A percentile compares a stretch with the other conserved stretches of the same genome.
Evolutionary conservation across 2,329 filamentous ascomycete species (phyloP).

Genomic region (Drechslera avenae): DNA sequence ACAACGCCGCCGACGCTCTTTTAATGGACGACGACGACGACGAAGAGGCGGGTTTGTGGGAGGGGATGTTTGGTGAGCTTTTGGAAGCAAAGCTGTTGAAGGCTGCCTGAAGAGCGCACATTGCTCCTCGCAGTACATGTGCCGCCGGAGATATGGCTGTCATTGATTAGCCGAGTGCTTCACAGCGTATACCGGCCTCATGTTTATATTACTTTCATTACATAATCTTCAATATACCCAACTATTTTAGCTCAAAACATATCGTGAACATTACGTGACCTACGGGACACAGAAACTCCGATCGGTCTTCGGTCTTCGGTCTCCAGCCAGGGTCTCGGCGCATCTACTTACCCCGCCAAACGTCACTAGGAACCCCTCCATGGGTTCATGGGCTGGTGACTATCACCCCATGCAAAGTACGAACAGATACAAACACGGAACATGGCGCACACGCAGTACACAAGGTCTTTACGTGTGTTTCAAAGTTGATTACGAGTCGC

Average conservation of each 20-base stretch:
- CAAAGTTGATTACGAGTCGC: neutral
- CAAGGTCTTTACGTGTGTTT: neutral
- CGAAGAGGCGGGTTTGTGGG: conserved; percentile 34
- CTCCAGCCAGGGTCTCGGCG: neutral
- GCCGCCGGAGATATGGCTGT: neutral
- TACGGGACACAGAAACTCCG: neutral
- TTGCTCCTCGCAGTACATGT: neutral
- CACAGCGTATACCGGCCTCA: too few species aligned
- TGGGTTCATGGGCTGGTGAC: conserved; percentile 6
- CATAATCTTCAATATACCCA: conserved; percentile 1
- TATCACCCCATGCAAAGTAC: neutral
- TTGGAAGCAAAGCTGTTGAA: conserved; percentile 36
- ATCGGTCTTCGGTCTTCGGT: neutral
- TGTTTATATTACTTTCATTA: too few species aligned
- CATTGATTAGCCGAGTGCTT: neutral
- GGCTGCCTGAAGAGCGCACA: conserved; percentile 18
- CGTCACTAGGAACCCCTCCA: conserved; percentile 22
- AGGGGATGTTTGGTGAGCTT: conserved; percentile 36
- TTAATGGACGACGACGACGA: conserved; percentile 34
- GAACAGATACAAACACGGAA: neutral
- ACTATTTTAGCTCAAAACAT: neutral
- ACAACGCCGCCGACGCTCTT: conserved; percentile 63
- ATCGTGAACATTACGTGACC: neutral
- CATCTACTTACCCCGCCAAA: conserved; percentile 23
- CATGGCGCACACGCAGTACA: neutral